Conservation (phyloP, 306 rosid species). For the Clitoria ternatea region DNA sequence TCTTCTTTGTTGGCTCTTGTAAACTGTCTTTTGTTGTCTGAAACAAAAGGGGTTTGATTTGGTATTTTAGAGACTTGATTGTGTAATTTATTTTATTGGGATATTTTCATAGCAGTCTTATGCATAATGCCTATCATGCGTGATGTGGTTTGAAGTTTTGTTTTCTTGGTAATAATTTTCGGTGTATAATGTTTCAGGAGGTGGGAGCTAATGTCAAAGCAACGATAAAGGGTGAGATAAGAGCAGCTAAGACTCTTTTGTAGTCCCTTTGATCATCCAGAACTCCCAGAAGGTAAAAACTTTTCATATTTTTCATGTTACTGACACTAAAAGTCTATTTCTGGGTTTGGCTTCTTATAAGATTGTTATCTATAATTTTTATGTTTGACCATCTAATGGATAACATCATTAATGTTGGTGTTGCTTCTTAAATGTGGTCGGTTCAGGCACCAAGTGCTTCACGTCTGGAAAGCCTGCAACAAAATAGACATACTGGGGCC, state of each 20-base stretch:
- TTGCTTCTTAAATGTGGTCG: constrained; percentile 6
- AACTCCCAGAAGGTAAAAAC: constrained; percentile 77
- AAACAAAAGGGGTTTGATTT: not conserved
- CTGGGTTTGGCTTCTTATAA: not conserved
- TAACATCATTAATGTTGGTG: not conserved
- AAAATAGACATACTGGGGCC: constrained; percentile 89
- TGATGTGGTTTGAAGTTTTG: no score
- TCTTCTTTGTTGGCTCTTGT: not conserved
- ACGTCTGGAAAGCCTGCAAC: constrained; percentile 85
- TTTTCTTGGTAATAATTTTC: not conserved
- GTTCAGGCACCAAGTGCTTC: constrained; percentile 70
- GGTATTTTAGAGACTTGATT: not conserved
- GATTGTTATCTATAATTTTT: not conserved
- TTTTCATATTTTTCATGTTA: not conserved
- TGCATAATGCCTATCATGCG: not conserved
- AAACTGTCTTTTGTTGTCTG: not conserved
- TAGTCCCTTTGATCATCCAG: constrained; percentile 92
- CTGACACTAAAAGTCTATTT: not conserved
- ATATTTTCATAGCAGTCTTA: not conserved
- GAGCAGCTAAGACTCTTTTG: constrained; percentile 89
- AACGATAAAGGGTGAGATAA: constrained; percentile 87
- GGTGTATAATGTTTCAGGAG: constrained; percentile 40
- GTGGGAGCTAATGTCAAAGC: constrained; percentile 89
- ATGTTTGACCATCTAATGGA: not conserved
- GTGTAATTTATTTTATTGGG: not conserved